These are phyloP conservation scores for Yarrowia keelungensis DNA, from an alignment of 805 yeast species.

Conservation along the genomic window DNA sequence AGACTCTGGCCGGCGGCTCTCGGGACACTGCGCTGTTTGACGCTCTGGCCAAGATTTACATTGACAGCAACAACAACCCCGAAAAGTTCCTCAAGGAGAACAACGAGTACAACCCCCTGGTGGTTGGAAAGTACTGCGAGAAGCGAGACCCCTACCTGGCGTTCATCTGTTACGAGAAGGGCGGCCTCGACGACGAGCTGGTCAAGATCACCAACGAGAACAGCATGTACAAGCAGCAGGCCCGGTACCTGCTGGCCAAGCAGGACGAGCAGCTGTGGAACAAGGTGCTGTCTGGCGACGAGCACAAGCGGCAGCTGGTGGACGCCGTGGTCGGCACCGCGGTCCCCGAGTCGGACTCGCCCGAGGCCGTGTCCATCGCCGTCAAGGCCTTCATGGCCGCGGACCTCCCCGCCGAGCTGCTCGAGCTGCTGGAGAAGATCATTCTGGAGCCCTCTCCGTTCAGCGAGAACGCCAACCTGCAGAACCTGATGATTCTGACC, in stretches of 20 bases:
- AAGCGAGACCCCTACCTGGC: constrained; percentile 99
- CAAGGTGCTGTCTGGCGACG: constrained; percentile 74
- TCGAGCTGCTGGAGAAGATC: constrained; percentile 93
- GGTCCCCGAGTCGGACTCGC: constrained; percentile 89
- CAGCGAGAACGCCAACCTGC: constrained; percentile 92
- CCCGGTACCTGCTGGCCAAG: constrained; percentile 88
- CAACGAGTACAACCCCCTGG: constrained; percentile 85
- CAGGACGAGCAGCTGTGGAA: constrained; percentile 88
- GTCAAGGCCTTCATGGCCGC: constrained; percentile 97
- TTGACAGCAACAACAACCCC: constrained; percentile 96
- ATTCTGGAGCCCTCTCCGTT: constrained; percentile 97
- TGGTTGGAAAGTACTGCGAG: constrained; percentile 98
- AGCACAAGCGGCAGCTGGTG: constrained; percentile 88
- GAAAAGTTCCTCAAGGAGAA: constrained; percentile 95
- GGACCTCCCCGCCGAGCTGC: constrained; percentile 88
- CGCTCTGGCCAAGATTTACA: constrained; percentile 95
- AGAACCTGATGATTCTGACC: constrained; percentile 89
- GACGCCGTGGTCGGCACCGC: constrained; percentile 97
- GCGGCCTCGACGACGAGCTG: constrained; percentile 87
- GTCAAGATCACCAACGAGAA: constrained; percentile 93
- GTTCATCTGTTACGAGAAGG: constrained; percentile 96
- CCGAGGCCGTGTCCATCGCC: constrained; percentile 91
- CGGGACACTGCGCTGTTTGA: constrained; percentile 91
- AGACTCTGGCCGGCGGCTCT: constrained; percentile 79
- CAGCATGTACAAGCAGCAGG: constrained; percentile 98